Conservation (phyloP, 345 rosid species). For the Populus alba region DNA sequence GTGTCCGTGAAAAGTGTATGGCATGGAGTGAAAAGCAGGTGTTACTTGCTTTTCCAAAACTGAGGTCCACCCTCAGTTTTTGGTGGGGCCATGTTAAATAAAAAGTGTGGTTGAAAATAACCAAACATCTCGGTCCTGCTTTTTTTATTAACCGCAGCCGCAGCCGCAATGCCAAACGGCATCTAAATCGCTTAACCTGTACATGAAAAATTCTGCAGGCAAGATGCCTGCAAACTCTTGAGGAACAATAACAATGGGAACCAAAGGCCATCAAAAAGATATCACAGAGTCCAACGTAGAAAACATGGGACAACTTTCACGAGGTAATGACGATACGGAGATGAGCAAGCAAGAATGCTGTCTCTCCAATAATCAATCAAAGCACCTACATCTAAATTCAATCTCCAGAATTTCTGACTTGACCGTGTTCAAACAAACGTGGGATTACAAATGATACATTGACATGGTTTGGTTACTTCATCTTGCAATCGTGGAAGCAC, state of each 20-base stretch:
- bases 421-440: not conserved
- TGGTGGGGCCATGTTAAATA: too few species aligned
- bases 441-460: conserved; percentile 17
- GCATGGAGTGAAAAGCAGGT: too few species aligned
- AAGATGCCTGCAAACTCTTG: not conserved
- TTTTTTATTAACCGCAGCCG: too few species aligned
- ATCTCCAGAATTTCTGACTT: conserved; percentile 13
- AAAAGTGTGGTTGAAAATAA: too few species aligned
- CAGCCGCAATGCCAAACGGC: too few species aligned
- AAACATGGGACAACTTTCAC: conserved; percentile 1
- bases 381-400: conserved; percentile 5
- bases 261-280: not conserved
- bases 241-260: not conserved
- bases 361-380: conserved; percentile 12
- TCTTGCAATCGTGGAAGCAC: conserved; percentile 52
- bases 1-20: too few species aligned
- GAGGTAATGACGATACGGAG: not conserved
- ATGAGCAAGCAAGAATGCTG: conserved; percentile 5
- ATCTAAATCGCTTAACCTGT: not conserved
- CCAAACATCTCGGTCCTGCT: too few species aligned
- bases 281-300: not conserved
- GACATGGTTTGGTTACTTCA: conserved; percentile 23
- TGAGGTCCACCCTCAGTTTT: too few species aligned
- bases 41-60: too few species aligned
- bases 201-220: conserved; percentile 6